Base-by-base conservation (phyloP, 345 rosid species). In the Ceriops decandra region DNA sequence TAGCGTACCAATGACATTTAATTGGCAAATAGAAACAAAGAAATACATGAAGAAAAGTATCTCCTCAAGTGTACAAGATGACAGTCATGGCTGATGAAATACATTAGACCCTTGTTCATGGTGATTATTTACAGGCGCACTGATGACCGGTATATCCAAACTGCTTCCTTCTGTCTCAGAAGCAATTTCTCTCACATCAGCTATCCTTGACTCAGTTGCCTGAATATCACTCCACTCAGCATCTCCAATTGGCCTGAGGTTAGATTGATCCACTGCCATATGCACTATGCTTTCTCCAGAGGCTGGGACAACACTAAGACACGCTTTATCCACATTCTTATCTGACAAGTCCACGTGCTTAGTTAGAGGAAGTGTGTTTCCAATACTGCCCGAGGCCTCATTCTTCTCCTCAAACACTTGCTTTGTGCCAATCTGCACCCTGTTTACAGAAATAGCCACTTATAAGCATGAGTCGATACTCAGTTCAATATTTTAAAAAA, bases 251-350 rank as follows among this genome's bases (percentile, higher is more conserved):
- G 90, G 84, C 74, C 63, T 87, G 75, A 73, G 77, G 72, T 81
- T 85, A 6, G 74, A 82, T 74, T 89, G 86, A 59, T 90, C 86
- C 42, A 76, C 85, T 24, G 87, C 76, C 89, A 85, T 80, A 67
- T 81, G 86, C 73, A 88, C 90, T 20, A 86, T 82, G 24, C 68
- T 86, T 79, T 82, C 90, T 58, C 82, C 85, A 0, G 87, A 78
- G 32, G 74, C 78, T 0, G 87, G 84, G 19, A 78, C 56, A 26
- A 85, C 83, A 68, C 92, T 90, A 35, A 91, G 79, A 68, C 99
- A 95, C 56, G 96, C 93, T 86, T 90, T 90, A 65, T 91, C 99
- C 22, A 86, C 92, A 42, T 95, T 81, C 85, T 86, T 87, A 30
- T 92, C 92, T 6, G 88, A 78, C 61, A 79, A 80, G 74, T 89